phyloP scores from a whole-genome alignment of 1,284 basidiomycete genomes.

The Boletus sp. region DNA sequence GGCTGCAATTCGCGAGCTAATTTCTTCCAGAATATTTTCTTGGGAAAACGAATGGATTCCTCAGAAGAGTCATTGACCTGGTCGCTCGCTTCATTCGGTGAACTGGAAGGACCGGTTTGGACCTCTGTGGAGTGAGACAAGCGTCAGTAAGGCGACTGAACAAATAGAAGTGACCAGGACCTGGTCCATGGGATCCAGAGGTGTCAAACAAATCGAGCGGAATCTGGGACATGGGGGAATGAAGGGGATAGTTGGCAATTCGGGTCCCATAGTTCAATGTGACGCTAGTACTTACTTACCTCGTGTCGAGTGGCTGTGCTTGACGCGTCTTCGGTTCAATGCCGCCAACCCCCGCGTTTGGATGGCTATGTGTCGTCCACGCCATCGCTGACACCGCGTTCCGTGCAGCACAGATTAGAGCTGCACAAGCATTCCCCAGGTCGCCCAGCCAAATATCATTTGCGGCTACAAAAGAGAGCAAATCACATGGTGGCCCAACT shows the following conservation, averaged over 20 bases:
- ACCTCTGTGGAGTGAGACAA: not conserved
- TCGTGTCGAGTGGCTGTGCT: constrained; percentile 14
- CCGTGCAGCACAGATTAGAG: constrained; percentile 57
- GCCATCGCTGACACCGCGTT: constrained; percentile 55
- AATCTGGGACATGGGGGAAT: not conserved
- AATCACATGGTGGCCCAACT: not conserved
- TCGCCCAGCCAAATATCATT: not conserved
- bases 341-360: constrained; percentile 66
- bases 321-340: constrained; percentile 32
- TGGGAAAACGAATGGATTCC: too few relatives aligned
- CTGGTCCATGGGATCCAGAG: not conserved
- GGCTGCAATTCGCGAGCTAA: not conserved
- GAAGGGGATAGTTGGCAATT: not conserved
- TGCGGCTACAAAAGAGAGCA: not conserved
- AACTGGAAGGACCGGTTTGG: not conserved
- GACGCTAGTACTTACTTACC: not conserved
- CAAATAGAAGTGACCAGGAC: not conserved
- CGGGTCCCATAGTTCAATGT: not conserved
- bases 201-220: not conserved
- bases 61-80: not conserved
- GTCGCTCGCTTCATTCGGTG: not conserved
- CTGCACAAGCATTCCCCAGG: constrained; percentile 38
- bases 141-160: not conserved
- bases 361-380: constrained; percentile 64
- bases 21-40: not conserved